Base-by-base conservation (phyloP, 495 filamentous ascomycete species). In the Tuber calosporum region DNA sequence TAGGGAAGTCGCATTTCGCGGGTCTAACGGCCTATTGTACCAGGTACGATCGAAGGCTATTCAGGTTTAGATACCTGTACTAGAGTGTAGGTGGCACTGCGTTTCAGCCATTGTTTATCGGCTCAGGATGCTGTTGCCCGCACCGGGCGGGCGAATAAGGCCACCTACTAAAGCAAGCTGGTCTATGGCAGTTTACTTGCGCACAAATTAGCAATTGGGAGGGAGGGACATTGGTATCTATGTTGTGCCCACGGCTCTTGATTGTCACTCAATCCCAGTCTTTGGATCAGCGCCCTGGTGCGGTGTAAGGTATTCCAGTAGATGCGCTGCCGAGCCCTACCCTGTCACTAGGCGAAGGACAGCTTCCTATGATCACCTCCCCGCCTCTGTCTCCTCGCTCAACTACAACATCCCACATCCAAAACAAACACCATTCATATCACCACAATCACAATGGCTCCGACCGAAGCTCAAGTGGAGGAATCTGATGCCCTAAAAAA, bases 401-500 rank as follows among this genome's bases (percentile, higher is more conserved):
- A 62, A 62, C 26, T 13, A 4, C 2, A 3, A 30, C 53, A n/a
- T n/a, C 53, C 53, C 26, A 15, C 53, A 26, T n/a, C 45, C 22
- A n/a, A 0, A 53, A n/a, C 20, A n/a, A 53, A 22, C 22, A 53
- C 20, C 45, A 11, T 22, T n/a, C 45, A 26, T 8, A 62, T 62
- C 9, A 62, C 4, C 53, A 17, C 45, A 53, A 53, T 58, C 6
- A 39, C 19, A 41, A 77, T 77, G 75, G 48, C 69, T 22, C 71
- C 79, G 38, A 80, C 79, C 2, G 79, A 81, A 26, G n/a, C 72
- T 62, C 79, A 81, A 30, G 36, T 80, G 48, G 67, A 77, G 40
- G 72, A 81, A 58, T 72, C 79, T 3, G 72, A 80, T 69, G 71
- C 66, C 11, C 75, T 81, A 40, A 81, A 81, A 8, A 45, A 71